Evolutionary conservation across 140 eudicot genomes (phyloP), one percentile per base, ranked within the genome.

Genomic region (Flaveria floridana): DNA sequence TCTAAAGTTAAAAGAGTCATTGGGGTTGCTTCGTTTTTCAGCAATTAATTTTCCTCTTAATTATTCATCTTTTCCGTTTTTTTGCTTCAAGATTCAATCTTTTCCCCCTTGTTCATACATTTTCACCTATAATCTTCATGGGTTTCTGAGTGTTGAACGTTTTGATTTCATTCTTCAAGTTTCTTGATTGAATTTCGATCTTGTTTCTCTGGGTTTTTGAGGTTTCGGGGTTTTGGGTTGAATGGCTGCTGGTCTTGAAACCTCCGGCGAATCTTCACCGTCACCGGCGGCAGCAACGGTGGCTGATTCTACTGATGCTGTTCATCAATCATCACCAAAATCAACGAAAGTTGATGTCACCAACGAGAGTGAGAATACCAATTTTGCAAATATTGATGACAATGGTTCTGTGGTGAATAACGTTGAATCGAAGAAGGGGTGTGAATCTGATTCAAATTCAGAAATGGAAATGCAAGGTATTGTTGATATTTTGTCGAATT

Each of bases 221-320:
- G 71, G 42, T 59, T 5, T 44, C 75, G 15, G 57, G 84, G 71
- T 81, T 82, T 85, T 74, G 83, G 65, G 72, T 82, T 83, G 82
- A 61, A 91, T 88, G 97, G 97, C 97, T 48, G 95, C 97, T 53
- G 91, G 88, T 90, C 83, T 78, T 53, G 86, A 84, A 76, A 79
- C 82, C 69, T 65, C 84, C 57, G 85, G 75, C 82, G 91, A 89
- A 77, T 65, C 84, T 50, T 84, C 76, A 74, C 78, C n/a, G 34
- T 34, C 65, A 3, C 14, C 16, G 65, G 65, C 1, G 65, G 34
- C 48, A 1, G 26, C 50, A 14, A 39, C 74, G 41, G 72, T 83
- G 75, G 86, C 73, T 23, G 85, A 62, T 59, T 57, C 66, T 39
- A 30, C 72, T 51, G 76, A 26, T 44, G 85, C 16, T 76, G 79